These are phyloP conservation scores for Guadua angustifolia DNA, from an alignment of 176 grass and related monocot genomes.

Conservation along the genomic window DNA sequence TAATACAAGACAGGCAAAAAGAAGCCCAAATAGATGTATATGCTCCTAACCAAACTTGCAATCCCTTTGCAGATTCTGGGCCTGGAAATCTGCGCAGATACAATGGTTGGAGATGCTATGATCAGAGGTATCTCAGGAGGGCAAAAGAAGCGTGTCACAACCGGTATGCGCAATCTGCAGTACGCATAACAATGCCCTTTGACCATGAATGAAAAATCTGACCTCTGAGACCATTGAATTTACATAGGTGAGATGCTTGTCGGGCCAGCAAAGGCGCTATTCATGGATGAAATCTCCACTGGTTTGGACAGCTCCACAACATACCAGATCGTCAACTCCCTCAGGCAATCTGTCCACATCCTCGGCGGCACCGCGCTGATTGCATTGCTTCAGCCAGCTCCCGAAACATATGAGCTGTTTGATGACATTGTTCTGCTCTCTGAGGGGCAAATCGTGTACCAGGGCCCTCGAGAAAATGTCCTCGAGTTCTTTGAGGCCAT, in stretches of 20 bases:
- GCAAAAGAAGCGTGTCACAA: slow-evolving; percentile 96
- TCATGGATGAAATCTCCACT: slow-evolving; percentile 98
- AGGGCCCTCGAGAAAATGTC: slow-evolving; percentile 80
- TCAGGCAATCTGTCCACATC: slow-evolving; percentile 88
- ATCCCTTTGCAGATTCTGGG: slow-evolving; percentile 68
- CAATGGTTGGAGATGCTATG: slow-evolving; percentile 93
- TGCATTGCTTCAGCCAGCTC: slow-evolving; percentile 86
- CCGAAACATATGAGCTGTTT: slow-evolving; percentile 87
- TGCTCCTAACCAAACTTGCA: not conserved
- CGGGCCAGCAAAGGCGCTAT: slow-evolving; percentile 86
- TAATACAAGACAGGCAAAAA: slow-evolving; percentile 3
- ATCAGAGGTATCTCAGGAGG: slow-evolving; percentile 94
- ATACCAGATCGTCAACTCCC: slow-evolving; percentile 84
- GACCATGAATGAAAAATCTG: slow-evolving; percentile 14
- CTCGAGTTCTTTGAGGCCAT: slow-evolving; percentile 83
- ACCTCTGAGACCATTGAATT: slow-evolving; percentile 36
- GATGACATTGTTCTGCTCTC: slow-evolving; percentile 89
- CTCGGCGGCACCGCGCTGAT: slow-evolving; percentile 88
- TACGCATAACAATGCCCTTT: slow-evolving; percentile 6
- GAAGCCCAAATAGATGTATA: not conserved
- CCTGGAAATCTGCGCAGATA: slow-evolving; percentile 91
- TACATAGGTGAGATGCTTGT: slow-evolving; percentile 93
- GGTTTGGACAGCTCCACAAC: slow-evolving; percentile 94
- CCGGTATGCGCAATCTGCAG: slow-evolving; percentile 55
- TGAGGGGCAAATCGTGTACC: slow-evolving; percentile 89